These are phyloP conservation scores for Candida sanyaensis DNA, from an alignment of 1,139 yeast species.

Conservation along the genomic window DNA sequence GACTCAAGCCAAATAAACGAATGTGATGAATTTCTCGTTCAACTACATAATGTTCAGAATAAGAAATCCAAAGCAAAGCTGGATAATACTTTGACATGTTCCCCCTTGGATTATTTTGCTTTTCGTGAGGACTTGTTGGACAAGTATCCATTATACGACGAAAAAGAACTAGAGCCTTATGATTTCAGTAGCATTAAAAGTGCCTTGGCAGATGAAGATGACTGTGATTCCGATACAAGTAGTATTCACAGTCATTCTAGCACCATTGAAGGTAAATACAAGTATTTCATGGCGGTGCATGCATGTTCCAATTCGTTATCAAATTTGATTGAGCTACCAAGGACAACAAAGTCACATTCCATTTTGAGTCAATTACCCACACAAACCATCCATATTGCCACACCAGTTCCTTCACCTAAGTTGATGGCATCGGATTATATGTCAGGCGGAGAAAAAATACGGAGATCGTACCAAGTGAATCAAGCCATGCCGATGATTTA, in stretches of 20 bases:
- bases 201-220: conserved; percentile 10
- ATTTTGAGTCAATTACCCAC: conserved; percentile 58
- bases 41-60: conserved; percentile 43
- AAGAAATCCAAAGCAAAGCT: conserved; percentile 22
- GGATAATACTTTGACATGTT: conserved; percentile 45
- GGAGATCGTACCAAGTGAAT: conserved; percentile 77
- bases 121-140: conserved; percentile 74
- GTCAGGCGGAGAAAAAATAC: conserved; percentile 63
- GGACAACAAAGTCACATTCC: conserved; percentile 56
- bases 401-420: conserved; percentile 89
- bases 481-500: conserved; percentile 79
- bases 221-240: background rate
- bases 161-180: conserved; percentile 15
- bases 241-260: conserved; percentile 6
- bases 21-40: conserved; percentile 53
- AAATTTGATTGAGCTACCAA: conserved; percentile 60
- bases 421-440: conserved; percentile 58
- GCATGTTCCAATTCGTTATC: conserved; percentile 53
- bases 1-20: conserved; percentile 39
- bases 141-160: conserved; percentile 68
- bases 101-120: conserved; percentile 80
- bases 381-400: conserved; percentile 75
- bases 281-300: conserved; percentile 44
- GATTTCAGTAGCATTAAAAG: conserved; percentile 21
- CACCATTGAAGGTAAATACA: conserved; percentile 24